These are phyloP conservation scores for Leishmania arabica DNA, from an alignment of 208 protist species.

Conservation along the genomic window DNA sequence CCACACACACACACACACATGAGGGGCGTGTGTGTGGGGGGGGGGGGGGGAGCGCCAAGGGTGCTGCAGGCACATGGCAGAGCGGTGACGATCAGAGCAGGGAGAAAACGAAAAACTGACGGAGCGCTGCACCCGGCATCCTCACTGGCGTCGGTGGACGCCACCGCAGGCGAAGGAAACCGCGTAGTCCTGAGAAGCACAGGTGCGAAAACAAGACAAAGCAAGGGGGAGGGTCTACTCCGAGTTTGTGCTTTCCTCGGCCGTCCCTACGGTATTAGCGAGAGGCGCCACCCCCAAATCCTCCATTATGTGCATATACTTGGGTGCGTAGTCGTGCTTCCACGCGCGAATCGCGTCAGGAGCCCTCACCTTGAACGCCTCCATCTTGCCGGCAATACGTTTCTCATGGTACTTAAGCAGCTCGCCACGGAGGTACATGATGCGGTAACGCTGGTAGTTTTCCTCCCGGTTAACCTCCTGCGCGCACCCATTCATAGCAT, in stretches of 20 bases:
- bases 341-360: constrained; percentile 75
- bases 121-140: background rate
- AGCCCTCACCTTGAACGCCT: constrained; percentile 69
- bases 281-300: constrained; percentile 43
- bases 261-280: constrained; percentile 2
- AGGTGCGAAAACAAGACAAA: background rate
- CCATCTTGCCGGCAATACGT: constrained; percentile 70
- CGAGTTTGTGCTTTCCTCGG: background rate
- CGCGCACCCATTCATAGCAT: constrained; percentile 87
- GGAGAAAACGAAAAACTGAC: background rate
- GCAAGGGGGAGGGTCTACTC: background rate
- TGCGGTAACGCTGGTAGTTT: constrained; percentile 81
- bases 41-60: background rate
- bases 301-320: constrained; percentile 87
- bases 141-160: background rate
- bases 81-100: background rate
- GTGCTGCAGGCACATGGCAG: background rate
- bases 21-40: too few species aligned
- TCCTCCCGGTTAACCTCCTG: constrained; percentile 84
- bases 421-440: constrained; percentile 86
- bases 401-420: constrained; percentile 79
- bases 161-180: background rate
- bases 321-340: constrained; percentile 85
- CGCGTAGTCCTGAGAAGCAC: background rate
- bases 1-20: too few species aligned